A percentile compares a stretch with the other conserved stretches of the same genome.
Evolutionary conservation across 495 filamentous ascomycete genomes (phyloP).

Genomic region (Hyaloscypha finlandica): DNA sequence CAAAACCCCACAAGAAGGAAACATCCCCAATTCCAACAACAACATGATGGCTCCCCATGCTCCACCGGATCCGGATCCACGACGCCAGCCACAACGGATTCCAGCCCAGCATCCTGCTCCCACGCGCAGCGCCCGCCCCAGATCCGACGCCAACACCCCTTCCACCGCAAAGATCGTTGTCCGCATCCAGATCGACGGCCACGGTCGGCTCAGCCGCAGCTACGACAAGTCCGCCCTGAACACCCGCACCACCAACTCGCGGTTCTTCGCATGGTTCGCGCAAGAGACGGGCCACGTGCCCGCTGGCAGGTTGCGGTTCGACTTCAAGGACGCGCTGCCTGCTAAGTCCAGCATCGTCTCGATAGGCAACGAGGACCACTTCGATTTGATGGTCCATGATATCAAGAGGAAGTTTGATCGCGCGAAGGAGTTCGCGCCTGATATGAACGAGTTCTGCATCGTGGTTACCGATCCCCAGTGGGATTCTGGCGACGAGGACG

Average conservation of each 20-base stretch:
- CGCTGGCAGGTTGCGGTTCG: neutral
- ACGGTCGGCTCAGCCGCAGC: neutral
- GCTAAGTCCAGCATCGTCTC: neutral
- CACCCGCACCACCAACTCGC: neutral
- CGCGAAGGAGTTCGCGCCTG: neutral
- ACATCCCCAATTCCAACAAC: neutral
- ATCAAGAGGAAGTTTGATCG: neutral
- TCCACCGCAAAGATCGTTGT: neutral
- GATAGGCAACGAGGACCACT: neutral
- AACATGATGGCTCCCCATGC: neutral
- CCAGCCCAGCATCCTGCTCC: neutral
- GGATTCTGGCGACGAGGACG: neutral
- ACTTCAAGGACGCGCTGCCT: neutral
- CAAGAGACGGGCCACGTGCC: neutral
- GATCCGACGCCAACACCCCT: neutral
- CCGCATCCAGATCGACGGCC: conserved; percentile 2
- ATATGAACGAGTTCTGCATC: neutral
- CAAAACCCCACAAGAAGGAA: neutral
- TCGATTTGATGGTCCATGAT: conserved; percentile 3
- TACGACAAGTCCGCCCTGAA: neutral
- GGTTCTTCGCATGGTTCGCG: conserved; percentile 2
- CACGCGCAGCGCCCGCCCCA: neutral
- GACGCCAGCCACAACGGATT: neutral
- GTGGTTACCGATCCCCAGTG: conserved; percentile 4
- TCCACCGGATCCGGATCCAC: neutral